These are phyloP conservation scores for Boletus sp. DNA, from an alignment of 768 basidiomycete species.

Conservation along the genomic window DNA sequence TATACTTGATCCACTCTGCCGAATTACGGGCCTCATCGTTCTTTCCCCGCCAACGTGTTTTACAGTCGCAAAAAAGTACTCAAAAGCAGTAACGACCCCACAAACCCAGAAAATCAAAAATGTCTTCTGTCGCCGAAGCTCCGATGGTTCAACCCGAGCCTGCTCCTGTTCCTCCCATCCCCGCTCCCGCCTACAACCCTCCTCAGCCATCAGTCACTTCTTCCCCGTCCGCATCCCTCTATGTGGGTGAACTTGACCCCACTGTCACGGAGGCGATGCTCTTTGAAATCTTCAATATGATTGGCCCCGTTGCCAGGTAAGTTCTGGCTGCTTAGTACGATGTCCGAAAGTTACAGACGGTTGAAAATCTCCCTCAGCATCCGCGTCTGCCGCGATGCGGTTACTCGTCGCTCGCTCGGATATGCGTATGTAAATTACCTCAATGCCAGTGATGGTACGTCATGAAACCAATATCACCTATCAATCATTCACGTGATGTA, in stretches of 20 bases:
- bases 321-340: constrained; percentile 24
- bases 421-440: constrained; percentile 99
- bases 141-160: constrained; percentile 51
- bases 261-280: constrained; percentile 99
- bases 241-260: constrained; percentile 98
- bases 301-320: constrained; percentile 96
- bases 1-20: constrained; percentile 20
- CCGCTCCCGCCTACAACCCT: constrained; percentile 58
- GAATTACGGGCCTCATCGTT: constrained; percentile 14
- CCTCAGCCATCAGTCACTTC: constrained; percentile 52
- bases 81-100: constrained; percentile 89
- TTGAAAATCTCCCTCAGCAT: constrained; percentile 52
- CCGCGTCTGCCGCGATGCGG: constrained; percentile 99
- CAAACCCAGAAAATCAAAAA: constrained; percentile 50
- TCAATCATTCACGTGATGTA: constrained; percentile 6
- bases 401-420: constrained; percentile 98
- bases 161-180: constrained; percentile 40
- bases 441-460: constrained; percentile 86
- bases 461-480: not conserved
- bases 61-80: constrained; percentile 70
- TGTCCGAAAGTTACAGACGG: not conserved
- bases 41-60: constrained; percentile 12
- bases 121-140: constrained; percentile 62
- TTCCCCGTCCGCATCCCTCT: constrained; percentile 88
- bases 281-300: constrained; percentile 99